A percentile compares a stretch with the other conserved stretches of the same genome.
phyloP scores from a whole-genome alignment of 169 alveolate species.

The Plasmodium gallinaceum region DNA sequence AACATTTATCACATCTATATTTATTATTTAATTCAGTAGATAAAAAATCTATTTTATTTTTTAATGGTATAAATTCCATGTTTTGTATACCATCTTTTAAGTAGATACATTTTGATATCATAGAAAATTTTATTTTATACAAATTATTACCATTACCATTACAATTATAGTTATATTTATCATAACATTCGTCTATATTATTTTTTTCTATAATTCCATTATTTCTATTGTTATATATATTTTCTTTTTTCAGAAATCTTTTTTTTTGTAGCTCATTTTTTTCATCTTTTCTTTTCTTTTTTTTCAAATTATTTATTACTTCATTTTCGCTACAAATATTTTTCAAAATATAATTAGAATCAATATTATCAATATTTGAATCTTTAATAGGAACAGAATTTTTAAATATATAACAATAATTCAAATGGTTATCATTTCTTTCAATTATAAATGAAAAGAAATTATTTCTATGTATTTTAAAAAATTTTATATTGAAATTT shows the following conservation, averaged over 20 bases:
- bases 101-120: slow-evolving; percentile 1
- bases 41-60: slow-evolving; percentile 6
- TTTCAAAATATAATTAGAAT: not conserved
- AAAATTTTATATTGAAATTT: slow-evolving; percentile 15
- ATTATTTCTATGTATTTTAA: slow-evolving; percentile 16
- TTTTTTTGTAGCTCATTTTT: no score
- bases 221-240: no score
- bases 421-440: slow-evolving; percentile 19
- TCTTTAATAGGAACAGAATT: slow-evolving; percentile 22
- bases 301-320: not conserved
- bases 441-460: slow-evolving; percentile 46
- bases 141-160: not conserved
- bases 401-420: slow-evolving; percentile 22
- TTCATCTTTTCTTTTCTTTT: not conserved
- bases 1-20: slow-evolving; percentile 28
- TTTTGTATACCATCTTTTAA: slow-evolving; percentile 31
- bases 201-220: not conserved
- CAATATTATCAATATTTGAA: not conserved
- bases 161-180: not conserved
- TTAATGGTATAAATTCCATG: slow-evolving; percentile 3
- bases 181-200: not conserved
- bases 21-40: slow-evolving; percentile 28
- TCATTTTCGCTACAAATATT: not conserved
- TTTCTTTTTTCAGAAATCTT: no score
- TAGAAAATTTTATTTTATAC: not conserved